Evolutionary conservation across 345 rosid species (phyloP), one percentile per base, ranked within the genome.

Genomic region (Populus pruinosa): DNA sequence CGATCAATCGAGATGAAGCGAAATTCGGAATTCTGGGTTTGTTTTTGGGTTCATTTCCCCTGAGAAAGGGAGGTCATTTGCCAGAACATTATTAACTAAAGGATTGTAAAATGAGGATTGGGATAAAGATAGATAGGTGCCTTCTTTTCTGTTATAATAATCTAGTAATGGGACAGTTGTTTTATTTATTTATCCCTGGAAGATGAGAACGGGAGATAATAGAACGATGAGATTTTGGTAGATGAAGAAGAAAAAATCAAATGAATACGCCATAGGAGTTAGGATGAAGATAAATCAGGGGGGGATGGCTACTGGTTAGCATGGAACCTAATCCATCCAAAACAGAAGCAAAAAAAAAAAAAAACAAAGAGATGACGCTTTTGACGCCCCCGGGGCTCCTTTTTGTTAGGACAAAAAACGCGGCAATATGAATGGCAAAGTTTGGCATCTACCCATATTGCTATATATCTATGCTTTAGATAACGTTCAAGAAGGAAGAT

Each of bases 361-460:
- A 61, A n/a, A 59, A 70, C n/a, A 16, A 49, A 49, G 55, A 49
- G 20, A 49, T 5, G 14, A 5, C 21, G 55, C 55, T 1, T 1
- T 49, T 49, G 55, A 1, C 44, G 23, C 25, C 50, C 21, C 25
- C 2, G 18, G 33, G 55, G 6, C 5, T 41, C 10, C 5, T 21
- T 36, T 68, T 21, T 21, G 6, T 13, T 13, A 23, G 66, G 66
- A 23, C 33, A 61, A 61, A 61, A 61, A 21, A 27, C 10, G 23
- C 66, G 6, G 66, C 65, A 21, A 5, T 16, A 5, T 35, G 10
- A 33, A 18, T 29, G 36, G 31, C 44, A 3, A 55, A 14, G 49
- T 59, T 63, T 74, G 77, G 70, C 62, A 64, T 74, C 63, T 63
- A 17, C 41, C 14, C n/a, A 3, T 70, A 4, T n/a, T n/a, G 41